phyloP scores from a whole-genome alignment of 2,329 filamentous ascomycete species.

The Bertia moriformis region DNA sequence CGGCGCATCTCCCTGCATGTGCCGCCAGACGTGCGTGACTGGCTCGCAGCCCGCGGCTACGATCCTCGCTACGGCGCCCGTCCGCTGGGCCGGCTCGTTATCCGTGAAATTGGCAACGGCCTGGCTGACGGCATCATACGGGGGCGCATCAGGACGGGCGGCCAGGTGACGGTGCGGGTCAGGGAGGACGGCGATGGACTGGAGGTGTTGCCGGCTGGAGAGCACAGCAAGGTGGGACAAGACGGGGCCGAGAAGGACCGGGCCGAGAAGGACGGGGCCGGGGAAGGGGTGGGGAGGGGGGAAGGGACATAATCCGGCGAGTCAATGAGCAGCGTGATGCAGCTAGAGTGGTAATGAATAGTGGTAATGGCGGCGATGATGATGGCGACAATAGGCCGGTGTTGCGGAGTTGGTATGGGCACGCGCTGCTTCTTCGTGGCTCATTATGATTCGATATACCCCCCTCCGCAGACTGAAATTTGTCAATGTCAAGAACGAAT shows the following conservation, averaged over 20 bases:
- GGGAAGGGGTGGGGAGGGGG: too few species aligned
- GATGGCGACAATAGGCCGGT: too few species aligned
- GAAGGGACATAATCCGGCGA: too few species aligned
- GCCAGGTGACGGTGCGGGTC: conserved; percentile 57
- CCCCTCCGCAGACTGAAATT: too few species aligned
- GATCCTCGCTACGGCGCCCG: conserved; percentile 83
- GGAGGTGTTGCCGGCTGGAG: conserved; percentile 22
- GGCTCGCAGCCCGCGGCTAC: conserved; percentile 81
- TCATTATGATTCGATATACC: too few species aligned
- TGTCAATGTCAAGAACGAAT: too few species aligned
- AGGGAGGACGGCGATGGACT: conserved; percentile 45
- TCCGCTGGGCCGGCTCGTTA: conserved; percentile 79
- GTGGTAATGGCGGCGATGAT: too few species aligned
- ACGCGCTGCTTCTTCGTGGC: too few species aligned
- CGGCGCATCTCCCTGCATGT: conserved; percentile 67
- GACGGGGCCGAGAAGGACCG: background rate
- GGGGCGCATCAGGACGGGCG: conserved; percentile 63
- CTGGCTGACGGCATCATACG: conserved; percentile 86
- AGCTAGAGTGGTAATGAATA: too few species aligned
- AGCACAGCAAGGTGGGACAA: conserved; percentile 2
- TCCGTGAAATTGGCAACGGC: conserved; percentile 75
- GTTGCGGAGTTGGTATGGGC: too few species aligned
- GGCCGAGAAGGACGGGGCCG: too few species aligned
- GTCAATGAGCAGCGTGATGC: too few species aligned
- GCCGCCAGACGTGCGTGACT: conserved; percentile 57